Base-by-base conservation (phyloP, 2,329 filamentous ascomycete species). In the Cladorrhinum sp. region DNA sequence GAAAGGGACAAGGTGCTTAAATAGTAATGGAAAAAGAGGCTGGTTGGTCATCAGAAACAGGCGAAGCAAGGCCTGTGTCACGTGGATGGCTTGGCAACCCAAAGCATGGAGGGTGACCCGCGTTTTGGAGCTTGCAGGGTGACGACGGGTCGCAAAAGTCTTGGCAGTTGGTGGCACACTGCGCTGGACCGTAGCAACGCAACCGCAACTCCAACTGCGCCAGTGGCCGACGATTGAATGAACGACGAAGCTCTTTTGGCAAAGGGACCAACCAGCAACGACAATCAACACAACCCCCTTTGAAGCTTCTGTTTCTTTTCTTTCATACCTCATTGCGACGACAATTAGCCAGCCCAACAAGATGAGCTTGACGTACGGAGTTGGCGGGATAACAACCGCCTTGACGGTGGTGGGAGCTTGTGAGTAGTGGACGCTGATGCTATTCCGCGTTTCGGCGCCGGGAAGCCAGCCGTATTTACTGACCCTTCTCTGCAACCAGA, bases 371-470 rank as follows among this genome's bases (percentile, higher is more conserved):
- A 78, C 73, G 64, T 93, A 94, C 79, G 86, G 87, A 71, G 76
- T 85, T 70, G 87, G 88, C 76, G 85, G 86, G 76, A 82, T 86
- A 73, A 83, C 83, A 70, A 82, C 86, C 69, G 86, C 89, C 72
- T 79, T 93, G 70, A 79, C 83, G 61, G 81, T 95, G 63, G 86
- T 93, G 70, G 91, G 89, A 82, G 81, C 86, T 76, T 95, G 91
- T 96, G 85, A 76, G 91, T 79, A 59, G 14, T 57, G 18, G 23
- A 26, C 18, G n/a, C 30, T 36, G 8, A 42, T 55, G 53, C 24
- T 30, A n/a, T 21, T 53, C 62, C 30, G 21, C 49, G 18, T 21
- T 21, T 52, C 56, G 58, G 57, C 46, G 60, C 23, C 72, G 55
- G 48, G 64, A 68, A 70, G 58, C 57, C 58, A 26, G 23, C 26